A percentile compares a stretch with the other conserved stretches of the same genome.
These are phyloP conservation scores for Calonectria crousiana DNA, from an alignment of 2,329 filamentous ascomycete species.

Conservation along the genomic window DNA sequence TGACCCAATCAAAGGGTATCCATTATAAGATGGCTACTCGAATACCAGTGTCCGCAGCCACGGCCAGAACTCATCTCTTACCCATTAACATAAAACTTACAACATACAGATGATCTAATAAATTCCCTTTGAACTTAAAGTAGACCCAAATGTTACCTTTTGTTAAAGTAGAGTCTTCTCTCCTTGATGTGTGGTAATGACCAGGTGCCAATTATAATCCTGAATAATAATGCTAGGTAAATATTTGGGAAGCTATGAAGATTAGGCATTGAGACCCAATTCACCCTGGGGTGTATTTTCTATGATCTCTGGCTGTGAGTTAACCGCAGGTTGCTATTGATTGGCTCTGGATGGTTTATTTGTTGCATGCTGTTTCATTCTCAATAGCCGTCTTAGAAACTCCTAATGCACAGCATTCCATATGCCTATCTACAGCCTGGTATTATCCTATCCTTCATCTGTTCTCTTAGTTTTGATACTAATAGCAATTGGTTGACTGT, in stretches of 20 bases:
- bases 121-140: too few species aligned
- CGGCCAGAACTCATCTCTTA: too few species aligned
- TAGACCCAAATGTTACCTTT: too few species aligned
- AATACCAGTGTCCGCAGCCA: too few species aligned
- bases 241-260: not conserved
- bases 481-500: slow-evolving; percentile 6
- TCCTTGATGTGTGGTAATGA: too few species aligned
- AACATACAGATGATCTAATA: too few species aligned
- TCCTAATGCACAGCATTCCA: slow-evolving; percentile 14
- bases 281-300: not conserved
- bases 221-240: not conserved
- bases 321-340: not conserved
- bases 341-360: not conserved
- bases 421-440: slow-evolving; percentile 3
- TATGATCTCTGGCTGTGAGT: not conserved
- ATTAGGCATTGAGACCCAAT: not conserved
- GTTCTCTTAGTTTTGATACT: slow-evolving; percentile 15
- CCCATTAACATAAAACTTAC: too few species aligned
- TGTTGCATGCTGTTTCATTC: not conserved
- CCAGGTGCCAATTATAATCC: not conserved
- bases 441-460: slow-evolving; percentile 14
- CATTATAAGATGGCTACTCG: too few species aligned
- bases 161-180: too few species aligned
- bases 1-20: too few species aligned
- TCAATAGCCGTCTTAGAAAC: not conserved